phyloP scores from a whole-genome alignment of 1,284 basidiomycete species.

The Waitea zeae region DNA sequence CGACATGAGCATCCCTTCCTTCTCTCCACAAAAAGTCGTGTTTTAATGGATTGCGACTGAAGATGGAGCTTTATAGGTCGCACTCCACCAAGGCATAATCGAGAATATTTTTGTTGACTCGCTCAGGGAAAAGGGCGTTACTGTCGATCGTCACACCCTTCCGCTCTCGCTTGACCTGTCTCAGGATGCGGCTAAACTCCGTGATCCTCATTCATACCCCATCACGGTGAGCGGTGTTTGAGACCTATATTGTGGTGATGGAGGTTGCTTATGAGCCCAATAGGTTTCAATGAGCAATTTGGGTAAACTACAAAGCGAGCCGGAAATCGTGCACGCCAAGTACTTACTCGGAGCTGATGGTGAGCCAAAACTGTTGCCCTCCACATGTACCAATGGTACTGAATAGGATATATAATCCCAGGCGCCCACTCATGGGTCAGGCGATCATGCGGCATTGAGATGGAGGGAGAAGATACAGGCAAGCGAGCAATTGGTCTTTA shows the following conservation, averaged over 20 bases:
- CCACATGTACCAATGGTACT: background rate
- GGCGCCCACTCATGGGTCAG: conserved; percentile 79
- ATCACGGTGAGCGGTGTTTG: conserved; percentile 15
- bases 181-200: conserved; percentile 12
- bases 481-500: background rate
- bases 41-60: too few relatives aligned
- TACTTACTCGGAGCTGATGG: conserved; percentile 41
- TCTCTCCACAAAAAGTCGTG: too few relatives aligned
- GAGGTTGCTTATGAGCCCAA: too few relatives aligned
- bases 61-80: too few relatives aligned
- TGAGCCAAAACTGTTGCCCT: conserved; percentile 5
- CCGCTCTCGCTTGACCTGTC: conserved; percentile 17
- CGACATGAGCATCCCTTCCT: too few relatives aligned
- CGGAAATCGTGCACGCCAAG: conserved; percentile 31
- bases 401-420: too few relatives aligned
- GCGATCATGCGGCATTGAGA: conserved; percentile 42
- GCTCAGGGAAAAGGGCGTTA: conserved; percentile 11
- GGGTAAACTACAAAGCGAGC: conserved; percentile 10
- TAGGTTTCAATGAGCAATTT: conserved; percentile 19
- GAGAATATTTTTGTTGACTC: conserved; percentile 25
- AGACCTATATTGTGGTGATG: too few relatives aligned
- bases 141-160: conserved; percentile 16
- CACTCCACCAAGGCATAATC: conserved; percentile 62
- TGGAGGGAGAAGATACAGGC: conserved; percentile 68
- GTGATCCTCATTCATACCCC: conserved; percentile 15